Conservation (phyloP, 2,329 filamentous ascomycete genomes). For the Diatrype stigma region DNA sequence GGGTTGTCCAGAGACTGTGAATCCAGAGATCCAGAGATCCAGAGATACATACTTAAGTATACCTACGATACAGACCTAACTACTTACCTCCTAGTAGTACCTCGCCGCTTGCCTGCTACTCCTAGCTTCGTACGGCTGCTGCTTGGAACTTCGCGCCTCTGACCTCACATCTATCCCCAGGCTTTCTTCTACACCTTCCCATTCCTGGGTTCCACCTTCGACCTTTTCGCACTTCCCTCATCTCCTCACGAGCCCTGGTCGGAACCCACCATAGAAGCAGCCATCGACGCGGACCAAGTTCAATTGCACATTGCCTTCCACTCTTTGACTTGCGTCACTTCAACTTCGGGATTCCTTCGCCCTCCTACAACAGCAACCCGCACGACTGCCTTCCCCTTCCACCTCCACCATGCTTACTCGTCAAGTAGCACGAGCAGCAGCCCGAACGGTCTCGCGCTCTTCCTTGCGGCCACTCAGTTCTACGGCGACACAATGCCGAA, state of each 20-base stretch:
- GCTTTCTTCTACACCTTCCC: too few relatives aligned
- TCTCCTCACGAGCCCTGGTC: not conserved
- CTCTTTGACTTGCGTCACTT: not conserved
- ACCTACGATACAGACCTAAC: not conserved
- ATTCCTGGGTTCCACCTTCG: not conserved
- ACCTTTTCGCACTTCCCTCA: too few relatives aligned
- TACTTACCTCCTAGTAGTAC: not conserved
- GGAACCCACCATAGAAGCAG: not conserved
- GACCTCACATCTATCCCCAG: too few relatives aligned
- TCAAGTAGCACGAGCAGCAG: slow-evolving; percentile 45
- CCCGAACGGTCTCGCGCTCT: slow-evolving; percentile 37
- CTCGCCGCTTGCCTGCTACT: too few relatives aligned
- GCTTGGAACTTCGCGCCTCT: too few relatives aligned
- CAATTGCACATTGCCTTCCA: not conserved
- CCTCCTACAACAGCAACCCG: too few relatives aligned
- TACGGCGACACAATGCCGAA: slow-evolving; percentile 43
- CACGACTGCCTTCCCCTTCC: too few relatives aligned
- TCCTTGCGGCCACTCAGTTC: slow-evolving; percentile 55
- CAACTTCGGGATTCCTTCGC: slow-evolving; percentile 3
- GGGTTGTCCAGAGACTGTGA: too few relatives aligned
- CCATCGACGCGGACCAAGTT: not conserved
- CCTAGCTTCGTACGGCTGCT: too few relatives aligned
- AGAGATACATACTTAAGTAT: too few relatives aligned
- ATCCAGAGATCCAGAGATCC: too few relatives aligned
- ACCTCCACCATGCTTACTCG: slow-evolving; percentile 44